Base-by-base conservation (phyloP, 2,329 filamentous ascomycete genomes). In the Aspergillus novofumigatus region DNA sequence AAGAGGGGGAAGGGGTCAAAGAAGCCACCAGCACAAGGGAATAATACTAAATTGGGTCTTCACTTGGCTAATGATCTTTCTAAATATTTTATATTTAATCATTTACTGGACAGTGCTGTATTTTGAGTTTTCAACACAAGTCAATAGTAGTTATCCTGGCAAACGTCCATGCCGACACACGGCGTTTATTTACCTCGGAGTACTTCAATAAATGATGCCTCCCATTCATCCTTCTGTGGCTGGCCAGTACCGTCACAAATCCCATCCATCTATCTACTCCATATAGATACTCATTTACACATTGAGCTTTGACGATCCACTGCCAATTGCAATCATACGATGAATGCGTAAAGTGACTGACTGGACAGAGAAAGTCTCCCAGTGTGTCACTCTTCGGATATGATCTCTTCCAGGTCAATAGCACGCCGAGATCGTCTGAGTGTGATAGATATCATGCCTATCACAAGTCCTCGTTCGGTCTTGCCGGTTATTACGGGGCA, bases 1-100 rank as follows among this genome's bases (percentile, higher is more conserved):
- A 58, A 55, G 57, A 58, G 59, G 53, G 52, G 51, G 47, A 52
- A 49, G 42, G 11, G 51, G 59, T 45, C 20, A 41, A 52, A 54
- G 42, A 49, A 49, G 55, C 50, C 54, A 53, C 52, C 54, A 54
- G 59, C 48, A 53, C 21, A 21, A 47, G 53, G 21, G 9, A 6
- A 23, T 6, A 11, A 47, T 25, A 23, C 11, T 23, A 23, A 14
- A 7, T 26, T 7, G 1, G 14, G 3, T 21, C 11, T 35, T 6
- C 29, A 14, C 29, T 32, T 32, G 4, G 29, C 4, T 35, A 35
- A 35, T 38, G 32, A 17, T 38, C 32, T n/a, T 7, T 17, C 14
- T 38, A 17, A 8, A 3, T 6, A 38, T 38, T 14, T 14, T 38
- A 38, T 38, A 35, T 17, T 32, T 38, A 38, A 17, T 7, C 6